Base-by-base conservation (phyloP, 176 grass and related monocot species). In the Eremochloa ophiuroides region DNA sequence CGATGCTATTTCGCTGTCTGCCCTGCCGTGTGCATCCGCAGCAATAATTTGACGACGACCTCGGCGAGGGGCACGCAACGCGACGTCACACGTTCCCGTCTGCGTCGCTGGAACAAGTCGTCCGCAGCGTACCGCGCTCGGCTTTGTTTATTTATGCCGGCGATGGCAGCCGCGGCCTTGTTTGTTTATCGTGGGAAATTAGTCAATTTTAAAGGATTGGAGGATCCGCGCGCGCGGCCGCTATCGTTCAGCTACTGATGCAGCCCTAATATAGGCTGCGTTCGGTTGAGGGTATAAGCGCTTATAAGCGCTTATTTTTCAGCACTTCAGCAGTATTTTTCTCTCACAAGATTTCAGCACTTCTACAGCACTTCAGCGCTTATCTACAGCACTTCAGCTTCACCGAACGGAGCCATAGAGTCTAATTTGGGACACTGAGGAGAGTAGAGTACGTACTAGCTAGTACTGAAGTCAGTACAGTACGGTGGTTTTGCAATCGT, bases 41-140 rank as follows among this genome's bases (percentile, higher is more conserved):
- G 26, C 65, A 89, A 89, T 77, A 58, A 66, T 85, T 85, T 77
- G 87, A 85, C 65, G 65, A 72, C 72, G 64, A 81, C 71, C 53
- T 35, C 48, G 50, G 46, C 43, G 64, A 46, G 23, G 23, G 69
- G 53, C 82, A 8, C 33, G 67, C 53, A 18, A 61, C 25, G 23
- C 75, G 27, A 43, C 56, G 10, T 20, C 26, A 12, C 26, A 12
- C 74, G 55, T 42, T 42, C 20, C 51, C 8, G 22, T 22, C 4
- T 18, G 50, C 34, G 71, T 44, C 53, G 28, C 20, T 20, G 26
- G 28, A 18, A 11, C 16, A 9, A 60, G 53, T 39, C 82, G 56
- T 62, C 33, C 48, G 43, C 76, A 13, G 22, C 26, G 41, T 28
- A 15, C 38, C 55, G 28, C 77, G 9, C 53, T 25, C 6, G 55